phyloP scores from a whole-genome alignment of 371 early-diverging fungal genomes.

The Mucor ambiguus region DNA sequence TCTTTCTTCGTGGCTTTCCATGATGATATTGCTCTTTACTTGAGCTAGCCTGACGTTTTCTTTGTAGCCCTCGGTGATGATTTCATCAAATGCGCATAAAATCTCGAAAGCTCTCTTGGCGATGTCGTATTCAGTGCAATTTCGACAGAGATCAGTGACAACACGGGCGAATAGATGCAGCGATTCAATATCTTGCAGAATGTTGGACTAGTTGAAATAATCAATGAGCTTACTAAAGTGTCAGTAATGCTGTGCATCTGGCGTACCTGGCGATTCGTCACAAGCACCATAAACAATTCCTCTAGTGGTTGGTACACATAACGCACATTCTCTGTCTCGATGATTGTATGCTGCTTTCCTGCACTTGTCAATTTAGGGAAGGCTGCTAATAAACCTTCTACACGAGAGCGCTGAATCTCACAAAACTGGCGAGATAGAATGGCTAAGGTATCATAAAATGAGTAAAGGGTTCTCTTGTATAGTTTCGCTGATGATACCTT shows the following conservation, averaged over 20 bases:
- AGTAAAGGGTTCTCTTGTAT: too few relatives aligned
- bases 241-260: background rate
- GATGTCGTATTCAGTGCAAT: constrained; percentile 74
- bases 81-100: constrained; percentile 93
- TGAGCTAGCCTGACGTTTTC: constrained; percentile 84
- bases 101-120: constrained; percentile 87
- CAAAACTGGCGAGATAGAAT: constrained; percentile 95
- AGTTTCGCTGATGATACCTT: constrained; percentile 61
- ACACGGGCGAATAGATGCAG: constrained; percentile 93
- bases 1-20: constrained; percentile 97
- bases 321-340: constrained; percentile 96
- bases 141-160: constrained; percentile 89
- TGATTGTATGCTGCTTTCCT: constrained; percentile 95
- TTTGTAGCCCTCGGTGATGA: constrained; percentile 87
- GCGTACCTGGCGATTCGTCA: constrained; percentile 72
- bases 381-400: constrained; percentile 93
- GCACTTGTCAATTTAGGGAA: constrained; percentile 93
- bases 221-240: too few relatives aligned
- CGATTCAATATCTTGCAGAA: constrained; percentile 93
- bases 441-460: constrained; percentile 54
- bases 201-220: constrained; percentile 57
- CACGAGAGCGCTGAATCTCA: constrained; percentile 93
- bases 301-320: constrained; percentile 97
- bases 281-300: constrained; percentile 88
- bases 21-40: constrained; percentile 88